These are phyloP conservation scores for Lolium rigidum DNA, from an alignment of 176 grass and related monocot genomes.

Conservation along the genomic window DNA sequence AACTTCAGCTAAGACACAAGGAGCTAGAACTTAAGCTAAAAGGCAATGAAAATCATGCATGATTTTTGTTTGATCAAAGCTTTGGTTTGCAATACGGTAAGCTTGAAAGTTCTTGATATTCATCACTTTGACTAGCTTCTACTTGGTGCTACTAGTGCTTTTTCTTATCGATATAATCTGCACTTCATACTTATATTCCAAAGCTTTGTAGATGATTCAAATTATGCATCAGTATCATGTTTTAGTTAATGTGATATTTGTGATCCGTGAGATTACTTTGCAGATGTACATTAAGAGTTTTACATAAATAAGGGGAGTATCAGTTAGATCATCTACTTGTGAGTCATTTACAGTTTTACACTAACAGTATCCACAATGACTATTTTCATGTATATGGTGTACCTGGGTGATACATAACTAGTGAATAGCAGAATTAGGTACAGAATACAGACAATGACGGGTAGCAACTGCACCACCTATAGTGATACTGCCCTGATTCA, in stretches of 20 bases:
- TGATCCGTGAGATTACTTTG: conserved; percentile 1
- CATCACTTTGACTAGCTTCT: neutral
- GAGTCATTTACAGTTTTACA: conserved; percentile 30
- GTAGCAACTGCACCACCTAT: neutral
- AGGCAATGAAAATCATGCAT: conserved; percentile 28
- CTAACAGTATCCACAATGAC: neutral
- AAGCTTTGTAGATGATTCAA: neutral
- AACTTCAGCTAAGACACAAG: conserved; percentile 67
- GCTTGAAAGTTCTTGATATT: conserved; percentile 1
- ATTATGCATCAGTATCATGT: conserved; percentile 12
- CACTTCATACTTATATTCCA: conserved; percentile 2
- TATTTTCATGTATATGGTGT: neutral
- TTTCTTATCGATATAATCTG: conserved; percentile 19
- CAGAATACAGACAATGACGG: neutral
- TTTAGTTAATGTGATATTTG: neutral
- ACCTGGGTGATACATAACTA: conserved; percentile 10
- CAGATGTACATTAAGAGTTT: neutral
- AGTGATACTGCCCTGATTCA: conserved; percentile 7
- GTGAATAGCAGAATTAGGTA: neutral
- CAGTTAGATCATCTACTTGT: conserved; percentile 2
- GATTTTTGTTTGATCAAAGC: conserved; percentile 40
- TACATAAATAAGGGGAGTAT: conserved; percentile 23
- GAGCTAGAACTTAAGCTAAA: conserved; percentile 67
- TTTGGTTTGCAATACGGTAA: conserved; percentile 31
- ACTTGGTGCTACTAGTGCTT: neutral